Evolutionary conservation across 73 alveolate species (phyloP), one percentile per base, ranked within the genome.

Genomic region (Tetrahymena malaccensis): DNA sequence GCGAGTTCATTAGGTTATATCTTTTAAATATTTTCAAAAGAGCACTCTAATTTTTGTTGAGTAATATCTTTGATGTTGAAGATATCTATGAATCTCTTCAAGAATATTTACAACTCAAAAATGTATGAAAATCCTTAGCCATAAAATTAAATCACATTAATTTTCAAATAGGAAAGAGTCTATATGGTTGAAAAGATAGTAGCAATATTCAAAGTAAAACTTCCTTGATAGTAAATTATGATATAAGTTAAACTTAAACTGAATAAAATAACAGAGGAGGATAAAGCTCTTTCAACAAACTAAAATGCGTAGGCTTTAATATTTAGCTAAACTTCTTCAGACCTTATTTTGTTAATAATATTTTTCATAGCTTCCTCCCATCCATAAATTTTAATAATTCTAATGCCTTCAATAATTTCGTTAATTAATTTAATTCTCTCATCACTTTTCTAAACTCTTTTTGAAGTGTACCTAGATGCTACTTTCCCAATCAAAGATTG

Each of bases 351-450:
- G 22, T 70, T n/a, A 27, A 70, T 31, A 12, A 70, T 70, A 0
- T 70, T 25, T 11, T n/a, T 70, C 11, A 94, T 85, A 9, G 97
- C 96, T 16, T 58, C 89, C 35, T 95, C 97, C 97, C 97, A 96
- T 38, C 96, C 97, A 55, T 96, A 96, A 43, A 96, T 85, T 50
- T 96, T 96, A 0, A 96, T 85, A 17, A 96, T 84, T 85, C 96
- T 43, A 16, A 96, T 96, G 33, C 97, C 97, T n/a, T 96, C 97
- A 12, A 96, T 50, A 25, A 96, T 85, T 85, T 96, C 95, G 21
- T 85, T 94, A 12, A 95, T 43, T 34, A 94, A 37, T 84, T 96
- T 96, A 4, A 96, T 84, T 25, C 97, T 96, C 27, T 35, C 93
- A 84, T 96, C 97, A 70, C 89, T 70, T 70, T 70, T 70, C 37